Evolutionary conservation across 345 rosid genomes (phyloP).

Genomic region (Chamaenerion angustifolium): DNA sequence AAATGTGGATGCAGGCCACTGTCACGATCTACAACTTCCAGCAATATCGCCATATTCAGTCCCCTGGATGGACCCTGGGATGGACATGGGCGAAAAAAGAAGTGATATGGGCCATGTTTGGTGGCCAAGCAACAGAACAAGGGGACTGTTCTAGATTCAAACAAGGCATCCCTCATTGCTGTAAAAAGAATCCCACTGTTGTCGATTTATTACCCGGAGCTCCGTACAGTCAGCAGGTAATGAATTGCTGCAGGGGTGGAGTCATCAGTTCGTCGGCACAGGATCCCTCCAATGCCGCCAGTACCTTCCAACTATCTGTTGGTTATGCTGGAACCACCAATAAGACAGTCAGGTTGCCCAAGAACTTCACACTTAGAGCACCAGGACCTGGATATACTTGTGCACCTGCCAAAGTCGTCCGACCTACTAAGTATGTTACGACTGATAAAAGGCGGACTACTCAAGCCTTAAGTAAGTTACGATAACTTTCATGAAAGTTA

Average conservation of each 20-base stretch:
- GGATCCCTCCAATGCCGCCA: conserved; percentile 52
- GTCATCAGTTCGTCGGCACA: conserved; percentile 62
- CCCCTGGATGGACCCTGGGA: conserved; percentile 77
- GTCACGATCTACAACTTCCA: conserved; percentile 74
- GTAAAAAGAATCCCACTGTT: conserved; percentile 55
- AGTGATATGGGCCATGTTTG: conserved; percentile 70
- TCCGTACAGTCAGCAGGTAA: conserved; percentile 50
- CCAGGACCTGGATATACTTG: conserved; percentile 94
- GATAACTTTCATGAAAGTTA: too few species aligned
- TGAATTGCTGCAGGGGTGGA: conserved; percentile 90
- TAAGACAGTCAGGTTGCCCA: conserved; percentile 58
- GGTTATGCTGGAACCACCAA: conserved; percentile 72
- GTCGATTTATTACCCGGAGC: conserved; percentile 82
- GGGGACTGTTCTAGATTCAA: conserved; percentile 87
- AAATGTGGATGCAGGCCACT: conserved; percentile 33
- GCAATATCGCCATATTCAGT: conserved; percentile 67
- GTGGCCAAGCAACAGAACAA: conserved; percentile 72
- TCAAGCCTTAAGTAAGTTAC: conserved; percentile 80
- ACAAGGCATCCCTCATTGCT: conserved; percentile 70
- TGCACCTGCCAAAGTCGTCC: conserved; percentile 44
- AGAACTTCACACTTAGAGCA: conserved; percentile 54
- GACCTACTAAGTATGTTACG: conserved; percentile 32
- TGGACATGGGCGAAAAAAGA: conserved; percentile 83
- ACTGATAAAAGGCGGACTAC: conserved; percentile 64
- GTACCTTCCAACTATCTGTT: conserved; percentile 67